Evolutionary conservation across 208 protist species (phyloP).

Genomic region (Leishmania tropica): DNA sequence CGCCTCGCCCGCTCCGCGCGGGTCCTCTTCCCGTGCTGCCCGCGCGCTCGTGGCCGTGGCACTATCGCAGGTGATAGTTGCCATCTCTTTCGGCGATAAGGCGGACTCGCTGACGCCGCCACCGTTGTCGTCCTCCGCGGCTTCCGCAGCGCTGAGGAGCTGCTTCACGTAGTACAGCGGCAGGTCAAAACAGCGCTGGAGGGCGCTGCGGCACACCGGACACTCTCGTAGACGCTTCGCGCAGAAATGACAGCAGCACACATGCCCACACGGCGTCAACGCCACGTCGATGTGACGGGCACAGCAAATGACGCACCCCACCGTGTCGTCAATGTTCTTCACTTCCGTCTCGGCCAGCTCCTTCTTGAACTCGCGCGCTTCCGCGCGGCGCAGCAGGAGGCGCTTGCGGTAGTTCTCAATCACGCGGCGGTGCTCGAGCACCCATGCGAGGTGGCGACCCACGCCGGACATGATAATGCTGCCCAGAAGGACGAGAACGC

Average conservation of each 20-base stretch:
- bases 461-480: constrained; percentile 40
- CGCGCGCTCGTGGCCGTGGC: not conserved
- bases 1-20: not conserved
- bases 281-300: constrained; percentile 46
- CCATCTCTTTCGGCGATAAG: not conserved
- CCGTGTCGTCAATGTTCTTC: constrained; percentile 30
- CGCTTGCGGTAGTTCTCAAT: constrained; percentile 27
- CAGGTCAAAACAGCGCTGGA: constrained; percentile 41
- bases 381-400: constrained; percentile 27
- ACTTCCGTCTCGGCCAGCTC: constrained; percentile 39
- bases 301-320: constrained; percentile 54
- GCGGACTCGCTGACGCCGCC: not conserved
- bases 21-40: not conserved
- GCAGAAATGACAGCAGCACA: constrained; percentile 52
- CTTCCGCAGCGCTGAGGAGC: constrained; percentile 14
- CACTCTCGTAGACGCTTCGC: constrained; percentile 40
- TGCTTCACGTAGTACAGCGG: constrained; percentile 41
- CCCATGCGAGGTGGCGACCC: constrained; percentile 38
- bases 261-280: constrained; percentile 49
- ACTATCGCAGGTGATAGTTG: not conserved
- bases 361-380: constrained; percentile 34
- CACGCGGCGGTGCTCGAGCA: constrained; percentile 40
- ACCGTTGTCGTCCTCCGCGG: constrained; percentile 8
- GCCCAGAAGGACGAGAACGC: constrained; percentile 44
- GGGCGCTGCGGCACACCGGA: constrained; percentile 44